Evolutionary conservation across 2,329 filamentous ascomycete genomes (phyloP).

Genomic region (Aspergillus amoenus): DNA sequence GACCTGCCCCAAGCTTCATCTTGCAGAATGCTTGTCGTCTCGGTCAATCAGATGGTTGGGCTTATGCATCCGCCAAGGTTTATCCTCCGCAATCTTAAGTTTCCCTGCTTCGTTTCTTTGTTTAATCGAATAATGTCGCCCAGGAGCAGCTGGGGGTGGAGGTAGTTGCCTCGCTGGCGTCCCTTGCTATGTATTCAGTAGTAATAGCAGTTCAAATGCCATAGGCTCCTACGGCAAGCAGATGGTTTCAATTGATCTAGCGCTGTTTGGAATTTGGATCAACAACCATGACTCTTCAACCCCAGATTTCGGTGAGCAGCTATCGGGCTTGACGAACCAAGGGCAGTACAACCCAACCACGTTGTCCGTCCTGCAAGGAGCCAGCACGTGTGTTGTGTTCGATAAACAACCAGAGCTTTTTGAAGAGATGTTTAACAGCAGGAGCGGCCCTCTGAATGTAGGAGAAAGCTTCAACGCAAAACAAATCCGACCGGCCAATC

Average conservation of each 20-base stretch:
- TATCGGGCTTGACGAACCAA: neutral
- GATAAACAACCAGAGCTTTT: neutral
- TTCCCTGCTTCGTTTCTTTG: neutral
- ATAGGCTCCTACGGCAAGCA: too few relatives aligned
- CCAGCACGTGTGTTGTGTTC: neutral
- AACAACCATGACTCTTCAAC: neutral
- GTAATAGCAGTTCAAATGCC: too few relatives aligned
- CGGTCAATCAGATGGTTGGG: conserved; percentile 9
- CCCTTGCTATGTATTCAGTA: too few relatives aligned
- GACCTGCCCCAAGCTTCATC: conserved; percentile 16
- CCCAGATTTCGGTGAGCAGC: conserved; percentile 1
- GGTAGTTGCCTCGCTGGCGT: neutral
- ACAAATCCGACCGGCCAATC: neutral
- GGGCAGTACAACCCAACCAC: neutral
- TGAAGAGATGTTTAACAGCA: neutral
- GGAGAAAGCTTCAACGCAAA: neutral
- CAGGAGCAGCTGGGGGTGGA: too few relatives aligned
- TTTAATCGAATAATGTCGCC: neutral
- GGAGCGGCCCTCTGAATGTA: neutral
- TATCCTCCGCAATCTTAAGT: conserved; percentile 8
- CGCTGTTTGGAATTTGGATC: too few relatives aligned
- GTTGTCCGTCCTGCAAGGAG: conserved; percentile 5
- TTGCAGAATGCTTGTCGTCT: conserved; percentile 19
- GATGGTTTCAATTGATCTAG: too few relatives aligned
- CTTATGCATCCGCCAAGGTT: conserved; percentile 13